Evolutionary conservation across 129 eudicot species (phyloP).

Genomic region (Chrysanthemum lavandulifolium): DNA sequence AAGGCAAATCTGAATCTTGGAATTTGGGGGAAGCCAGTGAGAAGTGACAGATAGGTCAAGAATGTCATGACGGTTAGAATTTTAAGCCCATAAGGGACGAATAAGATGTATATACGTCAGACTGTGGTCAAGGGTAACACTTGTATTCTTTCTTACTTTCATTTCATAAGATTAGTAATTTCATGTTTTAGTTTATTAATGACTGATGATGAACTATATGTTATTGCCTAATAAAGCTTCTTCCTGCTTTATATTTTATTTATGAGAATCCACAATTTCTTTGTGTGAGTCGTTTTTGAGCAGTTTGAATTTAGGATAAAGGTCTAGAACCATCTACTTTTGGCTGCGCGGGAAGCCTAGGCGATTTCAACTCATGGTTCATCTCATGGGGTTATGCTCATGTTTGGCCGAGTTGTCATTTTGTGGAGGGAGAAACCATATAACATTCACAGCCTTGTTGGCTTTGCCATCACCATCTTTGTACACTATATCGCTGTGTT

Average conservation of each 20-base stretch:
- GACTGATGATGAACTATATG: constrained; percentile 11
- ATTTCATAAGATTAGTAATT: constrained; percentile 12
- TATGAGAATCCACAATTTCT: neutral
- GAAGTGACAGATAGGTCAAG: neutral
- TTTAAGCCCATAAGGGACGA: constrained; percentile 20
- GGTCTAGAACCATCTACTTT: neutral
- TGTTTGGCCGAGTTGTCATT: no score
- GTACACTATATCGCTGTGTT: no score
- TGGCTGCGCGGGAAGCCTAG: no score
- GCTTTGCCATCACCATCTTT: no score
- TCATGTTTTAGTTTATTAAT: constrained; percentile 9
- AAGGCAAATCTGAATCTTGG: constrained; percentile 4
- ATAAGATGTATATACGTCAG: constrained; percentile 34
- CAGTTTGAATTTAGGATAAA: neutral
- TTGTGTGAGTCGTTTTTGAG: neutral
- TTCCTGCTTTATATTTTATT: neutral
- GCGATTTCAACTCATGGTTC: no score
- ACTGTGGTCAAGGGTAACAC: constrained; percentile 23
- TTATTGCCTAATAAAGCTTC: neutral
- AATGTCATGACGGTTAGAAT: constrained; percentile 4
- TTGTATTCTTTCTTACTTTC: constrained; percentile 20
- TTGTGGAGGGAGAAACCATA: no score
- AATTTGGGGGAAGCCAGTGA: neutral
- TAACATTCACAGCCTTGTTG: no score
- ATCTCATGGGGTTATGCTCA: no score